phyloP scores from a whole-genome alignment of 768 basidiomycete genomes.

The Phylloporus arenicola region DNA sequence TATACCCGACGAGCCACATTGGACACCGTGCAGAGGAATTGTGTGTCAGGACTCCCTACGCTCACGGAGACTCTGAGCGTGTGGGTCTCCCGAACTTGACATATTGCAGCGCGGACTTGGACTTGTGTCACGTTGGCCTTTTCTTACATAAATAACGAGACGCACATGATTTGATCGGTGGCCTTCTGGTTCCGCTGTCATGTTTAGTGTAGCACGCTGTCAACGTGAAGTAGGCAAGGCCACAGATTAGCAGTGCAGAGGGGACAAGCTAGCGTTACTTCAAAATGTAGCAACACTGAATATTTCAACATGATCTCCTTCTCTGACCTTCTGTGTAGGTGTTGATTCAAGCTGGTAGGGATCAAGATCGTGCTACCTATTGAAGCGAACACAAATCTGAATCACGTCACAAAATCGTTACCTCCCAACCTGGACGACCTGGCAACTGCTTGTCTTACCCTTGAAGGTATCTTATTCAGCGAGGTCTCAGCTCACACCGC shows the following conservation, averaged over 20 bases:
- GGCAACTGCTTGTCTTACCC: not conserved
- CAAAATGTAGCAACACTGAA: not conserved
- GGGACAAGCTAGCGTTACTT: not conserved
- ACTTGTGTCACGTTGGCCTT: not conserved
- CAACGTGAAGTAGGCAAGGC: not conserved
- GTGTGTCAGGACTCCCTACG: not conserved
- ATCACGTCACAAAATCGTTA: not conserved
- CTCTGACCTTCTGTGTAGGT: not conserved
- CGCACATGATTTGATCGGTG: not conserved
- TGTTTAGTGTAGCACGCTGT: not conserved
- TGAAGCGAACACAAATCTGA: not conserved
- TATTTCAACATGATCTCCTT: not conserved
- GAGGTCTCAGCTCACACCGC: not conserved
- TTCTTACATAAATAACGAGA: slow-evolving; percentile 1
- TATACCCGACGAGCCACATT: not conserved
- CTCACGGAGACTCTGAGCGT: not conserved
- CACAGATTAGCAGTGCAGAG: not conserved
- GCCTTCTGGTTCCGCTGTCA: not conserved
- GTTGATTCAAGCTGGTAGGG: not conserved
- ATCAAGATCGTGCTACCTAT: not conserved
- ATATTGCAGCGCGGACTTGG: not conserved
- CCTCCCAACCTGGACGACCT: not conserved
- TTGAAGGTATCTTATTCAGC: not conserved
- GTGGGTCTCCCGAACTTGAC: not conserved
- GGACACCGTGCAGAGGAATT: not conserved